Percentiles rank a stretch among this genome's conserved stretches.
These are phyloP conservation scores for Albophoma yamanashiensis DNA, from an alignment of 2,329 filamentous ascomycete genomes.

Conservation along the genomic window DNA sequence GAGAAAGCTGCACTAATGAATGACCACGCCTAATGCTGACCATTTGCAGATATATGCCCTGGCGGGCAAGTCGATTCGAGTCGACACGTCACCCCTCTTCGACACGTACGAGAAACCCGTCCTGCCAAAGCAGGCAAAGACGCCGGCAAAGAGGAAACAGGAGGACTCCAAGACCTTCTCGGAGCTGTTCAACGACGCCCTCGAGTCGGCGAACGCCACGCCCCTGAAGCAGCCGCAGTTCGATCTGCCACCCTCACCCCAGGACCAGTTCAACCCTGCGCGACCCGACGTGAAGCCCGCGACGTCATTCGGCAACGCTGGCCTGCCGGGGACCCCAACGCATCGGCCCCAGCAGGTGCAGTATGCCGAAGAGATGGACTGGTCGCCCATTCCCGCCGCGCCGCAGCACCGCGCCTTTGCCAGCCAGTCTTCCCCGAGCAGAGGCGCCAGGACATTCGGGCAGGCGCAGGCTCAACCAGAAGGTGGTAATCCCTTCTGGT, in stretches of 20 bases:
- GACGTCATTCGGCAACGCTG: conserved; percentile 3
- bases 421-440: conserved; percentile 26
- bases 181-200: conserved; percentile 24
- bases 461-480: conserved; percentile 32
- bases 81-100: conserved; percentile 49
- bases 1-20: conserved; percentile 18
- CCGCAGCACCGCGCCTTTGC: conserved; percentile 46
- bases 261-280: background rate
- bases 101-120: conserved; percentile 11
- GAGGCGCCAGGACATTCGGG: conserved; percentile 32
- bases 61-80: conserved; percentile 34
- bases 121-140: conserved; percentile 13
- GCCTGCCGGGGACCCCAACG: conserved; percentile 9
- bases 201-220: conserved; percentile 14
- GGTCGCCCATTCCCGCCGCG: conserved; percentile 54
- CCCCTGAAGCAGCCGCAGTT: conserved; percentile 4
- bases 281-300: conserved; percentile 2
- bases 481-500: conserved; percentile 49
- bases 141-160: conserved; percentile 13
- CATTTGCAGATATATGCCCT: conserved; percentile 30
- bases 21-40: conserved; percentile 9
- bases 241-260: conserved; percentile 10
- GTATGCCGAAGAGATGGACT: conserved; percentile 59
- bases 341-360: conserved; percentile 13
- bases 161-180: conserved; percentile 31